phyloP scores from a whole-genome alignment of 305 asterid species.

The Fraxinus sp. region DNA sequence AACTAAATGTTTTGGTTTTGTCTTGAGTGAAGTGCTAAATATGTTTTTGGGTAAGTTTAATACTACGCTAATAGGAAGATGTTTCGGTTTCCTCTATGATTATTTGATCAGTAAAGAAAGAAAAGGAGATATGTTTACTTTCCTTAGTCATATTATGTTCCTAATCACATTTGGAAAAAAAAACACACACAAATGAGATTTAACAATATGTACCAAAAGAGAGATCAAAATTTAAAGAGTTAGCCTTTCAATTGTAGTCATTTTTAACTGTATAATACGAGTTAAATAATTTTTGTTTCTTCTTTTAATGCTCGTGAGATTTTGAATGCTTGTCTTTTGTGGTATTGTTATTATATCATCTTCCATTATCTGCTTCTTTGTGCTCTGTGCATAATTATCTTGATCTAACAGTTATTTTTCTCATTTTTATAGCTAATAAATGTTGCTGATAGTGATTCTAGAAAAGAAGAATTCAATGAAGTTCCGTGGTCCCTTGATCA shows the following conservation, averaged over 20 bases:
- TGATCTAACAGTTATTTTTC: slow-evolving; percentile 11
- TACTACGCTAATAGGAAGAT: background rate
- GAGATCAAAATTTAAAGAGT: background rate
- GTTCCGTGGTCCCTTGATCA: slow-evolving; percentile 73
- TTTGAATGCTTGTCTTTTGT: background rate
- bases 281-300: background rate
- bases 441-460: slow-evolving; percentile 37
- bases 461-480: slow-evolving; percentile 72
- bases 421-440: slow-evolving; percentile 47
- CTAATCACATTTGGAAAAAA: background rate
- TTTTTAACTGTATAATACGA: background rate
- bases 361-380: background rate
- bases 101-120: background rate
- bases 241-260: background rate
- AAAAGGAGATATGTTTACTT: background rate
- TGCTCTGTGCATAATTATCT: slow-evolving; percentile 17
- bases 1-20: background rate
- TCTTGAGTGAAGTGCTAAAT: background rate
- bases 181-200: background rate
- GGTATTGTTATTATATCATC: background rate
- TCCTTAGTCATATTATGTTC: background rate
- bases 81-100: background rate
- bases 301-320: background rate
- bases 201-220: background rate
- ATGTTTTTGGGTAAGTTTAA: background rate